Percentiles rank a stretch among this genome's conserved stretches.
phyloP scores from a whole-genome alignment of 768 basidiomycete genomes.

The Rhodosporidiobolus sp. region DNA sequence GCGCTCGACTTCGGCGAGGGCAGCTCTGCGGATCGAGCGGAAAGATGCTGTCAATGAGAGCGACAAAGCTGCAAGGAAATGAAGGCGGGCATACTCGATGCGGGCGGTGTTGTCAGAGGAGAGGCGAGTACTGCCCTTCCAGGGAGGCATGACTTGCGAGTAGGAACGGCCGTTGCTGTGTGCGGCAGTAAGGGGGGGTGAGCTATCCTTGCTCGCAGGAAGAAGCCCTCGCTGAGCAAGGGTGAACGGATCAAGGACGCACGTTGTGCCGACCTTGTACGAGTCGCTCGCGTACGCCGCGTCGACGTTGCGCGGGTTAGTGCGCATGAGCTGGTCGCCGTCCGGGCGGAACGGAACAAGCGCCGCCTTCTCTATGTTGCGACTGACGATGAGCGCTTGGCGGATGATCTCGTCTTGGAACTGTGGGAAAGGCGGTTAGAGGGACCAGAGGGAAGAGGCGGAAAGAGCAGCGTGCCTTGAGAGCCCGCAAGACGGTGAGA shows the following conservation, averaged over 20 bases:
- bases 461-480: slow-evolving; percentile 66
- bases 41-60: background rate
- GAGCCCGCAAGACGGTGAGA: slow-evolving; percentile 73
- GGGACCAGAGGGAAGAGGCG: background rate
- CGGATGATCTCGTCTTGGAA: slow-evolving; percentile 69
- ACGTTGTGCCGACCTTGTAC: slow-evolving; percentile 32
- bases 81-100: slow-evolving; percentile 11
- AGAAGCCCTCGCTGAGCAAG: no score
- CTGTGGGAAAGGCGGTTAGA: slow-evolving; percentile 50
- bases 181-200: background rate
- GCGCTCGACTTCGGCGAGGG: background rate
- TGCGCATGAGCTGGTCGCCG: slow-evolving; percentile 56
- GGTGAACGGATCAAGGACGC: background rate
- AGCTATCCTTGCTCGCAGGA: no score
- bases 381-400: slow-evolving; percentile 74
- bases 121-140: slow-evolving; percentile 38
- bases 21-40: background rate
- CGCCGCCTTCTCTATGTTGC: slow-evolving; percentile 66
- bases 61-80: background rate
- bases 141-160: slow-evolving; percentile 14
- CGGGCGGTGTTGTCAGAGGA: slow-evolving; percentile 24
- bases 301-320: slow-evolving; percentile 24
- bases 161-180: slow-evolving; percentile 26
- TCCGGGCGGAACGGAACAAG: slow-evolving; percentile 64
- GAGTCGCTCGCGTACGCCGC: slow-evolving; percentile 29